phyloP scores from a whole-genome alignment of 371 early-diverging fungal genomes.

The Blakeslea trispora region DNA sequence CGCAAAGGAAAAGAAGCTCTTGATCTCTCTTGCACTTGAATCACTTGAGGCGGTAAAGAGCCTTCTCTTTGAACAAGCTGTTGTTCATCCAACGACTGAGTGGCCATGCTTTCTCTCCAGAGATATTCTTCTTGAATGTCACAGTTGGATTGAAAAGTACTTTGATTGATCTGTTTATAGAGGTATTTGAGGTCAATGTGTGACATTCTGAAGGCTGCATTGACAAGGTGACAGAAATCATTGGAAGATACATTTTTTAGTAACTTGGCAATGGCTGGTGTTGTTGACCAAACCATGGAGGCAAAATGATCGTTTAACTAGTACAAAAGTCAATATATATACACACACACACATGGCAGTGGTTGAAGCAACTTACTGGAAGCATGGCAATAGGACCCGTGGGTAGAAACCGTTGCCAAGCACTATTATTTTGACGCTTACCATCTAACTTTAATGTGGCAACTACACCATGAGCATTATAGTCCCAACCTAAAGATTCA shows the following conservation, averaged over 20 bases:
- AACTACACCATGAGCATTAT: slow-evolving; percentile 85
- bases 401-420: slow-evolving; percentile 95
- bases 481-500: slow-evolving; percentile 87
- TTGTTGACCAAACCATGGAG: slow-evolving; percentile 92
- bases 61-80: slow-evolving; percentile 26
- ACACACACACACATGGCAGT: too few species aligned
- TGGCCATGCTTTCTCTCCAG: slow-evolving; percentile 67
- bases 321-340: too few species aligned
- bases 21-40: slow-evolving; percentile 64
- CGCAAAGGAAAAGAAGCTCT: slow-evolving; percentile 87
- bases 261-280: slow-evolving; percentile 62
- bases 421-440: slow-evolving; percentile 59
- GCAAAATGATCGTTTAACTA: slow-evolving; percentile 62
- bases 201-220: slow-evolving; percentile 79
- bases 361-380: slow-evolving; percentile 81
- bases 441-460: slow-evolving; percentile 74
- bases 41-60: slow-evolving; percentile 65
- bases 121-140: slow-evolving; percentile 61
- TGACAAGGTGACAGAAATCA: slow-evolving; percentile 73
- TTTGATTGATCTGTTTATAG: slow-evolving; percentile 52
- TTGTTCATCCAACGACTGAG: slow-evolving; percentile 26
- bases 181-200: slow-evolving; percentile 76
- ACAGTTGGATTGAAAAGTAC: slow-evolving; percentile 37
- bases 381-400: slow-evolving; percentile 93
- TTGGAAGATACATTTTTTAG: slow-evolving; percentile 62